Conservation (phyloP, 495 filamentous ascomycete genomes). For the Hypoxylon cercidicola region DNA sequence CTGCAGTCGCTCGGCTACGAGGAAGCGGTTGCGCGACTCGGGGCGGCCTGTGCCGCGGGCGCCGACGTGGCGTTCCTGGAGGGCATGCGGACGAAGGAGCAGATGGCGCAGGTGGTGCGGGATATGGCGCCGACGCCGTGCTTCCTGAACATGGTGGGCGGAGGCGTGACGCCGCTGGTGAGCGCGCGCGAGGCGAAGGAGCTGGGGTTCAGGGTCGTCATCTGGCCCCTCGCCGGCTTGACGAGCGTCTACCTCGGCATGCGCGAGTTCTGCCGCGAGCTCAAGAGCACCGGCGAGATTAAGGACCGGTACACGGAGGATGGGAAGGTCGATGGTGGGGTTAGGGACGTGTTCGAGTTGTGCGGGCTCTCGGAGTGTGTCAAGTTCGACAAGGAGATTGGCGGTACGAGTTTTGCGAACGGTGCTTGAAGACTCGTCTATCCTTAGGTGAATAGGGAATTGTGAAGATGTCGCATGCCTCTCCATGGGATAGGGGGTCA, state of each 20-base stretch:
- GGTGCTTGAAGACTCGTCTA: conserved; percentile 23
- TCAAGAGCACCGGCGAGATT: conserved; percentile 60
- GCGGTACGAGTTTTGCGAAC: conserved; percentile 42
- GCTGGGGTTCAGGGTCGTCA: conserved; percentile 72
- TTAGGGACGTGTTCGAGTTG: conserved; percentile 69
- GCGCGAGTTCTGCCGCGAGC: conserved; percentile 52
- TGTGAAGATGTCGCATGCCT: not conserved
- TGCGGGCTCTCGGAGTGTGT: conserved; percentile 62
- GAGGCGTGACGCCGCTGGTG: conserved; percentile 67
- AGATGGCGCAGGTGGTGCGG: conserved; percentile 60
- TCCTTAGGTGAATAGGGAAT: not conserved
- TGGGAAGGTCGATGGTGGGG: conserved; percentile 62
- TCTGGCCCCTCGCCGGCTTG: conserved; percentile 65
- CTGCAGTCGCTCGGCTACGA: conserved; percentile 72
- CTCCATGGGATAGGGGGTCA: not conserved
- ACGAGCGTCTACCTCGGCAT: conserved; percentile 65
- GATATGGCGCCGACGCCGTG: conserved; percentile 65
- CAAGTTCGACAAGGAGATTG: conserved; percentile 46
- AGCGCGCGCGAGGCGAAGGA: conserved; percentile 63
- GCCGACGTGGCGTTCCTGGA: conserved; percentile 75
- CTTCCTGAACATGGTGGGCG: conserved; percentile 72
- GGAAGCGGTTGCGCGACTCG: conserved; percentile 65
- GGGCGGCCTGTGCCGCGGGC: conserved; percentile 65
- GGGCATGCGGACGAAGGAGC: conserved; percentile 66
- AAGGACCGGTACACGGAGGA: conserved; percentile 34